Base-by-base conservation (phyloP, 2,329 filamentous ascomycete species). In the Sarocladium strictum region DNA sequence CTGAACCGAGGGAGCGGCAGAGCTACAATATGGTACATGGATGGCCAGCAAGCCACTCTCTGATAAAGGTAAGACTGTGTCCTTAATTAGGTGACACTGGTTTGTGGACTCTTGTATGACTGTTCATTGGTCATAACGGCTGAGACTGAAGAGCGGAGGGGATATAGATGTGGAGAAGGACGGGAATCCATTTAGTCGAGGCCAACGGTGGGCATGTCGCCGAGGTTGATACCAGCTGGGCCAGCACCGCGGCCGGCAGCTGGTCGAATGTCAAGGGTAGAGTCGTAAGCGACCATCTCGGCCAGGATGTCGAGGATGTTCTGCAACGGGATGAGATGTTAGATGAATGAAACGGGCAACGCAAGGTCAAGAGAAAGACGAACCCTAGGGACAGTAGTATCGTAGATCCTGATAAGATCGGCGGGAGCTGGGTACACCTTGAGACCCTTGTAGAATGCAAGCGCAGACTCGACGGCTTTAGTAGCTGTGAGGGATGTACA, bases 301-400 rank as follows among this genome's bases (percentile, higher is more conserved):
- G 94, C 94, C 59, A 99, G 85, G 64, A 97, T 86, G 72, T 99
- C 93, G 64, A 99, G 85, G 64, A 97, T 89, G 59, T 92, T 85
- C 88, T 94, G 60, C 24, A 19, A 47, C 15, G 37, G 54, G 35
- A 17, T 53, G 11, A 54, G 54, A 53, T 43, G 35, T 27, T 21
- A 45, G 53, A 17, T 15, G 23, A 14, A 15, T 2, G 43, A 49
- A 17, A 50, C 26, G 12, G 40, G 38, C 50, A n/a, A 50, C 27
- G 32, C 19, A 43, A 9, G 10, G 56, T 29, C 19, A 43, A 9
- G 10, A 56, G 14, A 29, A 32, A 15, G 27, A 50, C 65, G 58
- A 64, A 90, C 92, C 88, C 97, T 97, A 64, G 93, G 87, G 45
- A 97, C 92, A 29, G 94, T 97, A 83, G 96, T 96, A 73, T 99